Percentiles rank a stretch among this genome's conserved stretches.
phyloP scores from a whole-genome alignment of 2,329 filamentous ascomycete species.

The Nectriaceae sp. region DNA sequence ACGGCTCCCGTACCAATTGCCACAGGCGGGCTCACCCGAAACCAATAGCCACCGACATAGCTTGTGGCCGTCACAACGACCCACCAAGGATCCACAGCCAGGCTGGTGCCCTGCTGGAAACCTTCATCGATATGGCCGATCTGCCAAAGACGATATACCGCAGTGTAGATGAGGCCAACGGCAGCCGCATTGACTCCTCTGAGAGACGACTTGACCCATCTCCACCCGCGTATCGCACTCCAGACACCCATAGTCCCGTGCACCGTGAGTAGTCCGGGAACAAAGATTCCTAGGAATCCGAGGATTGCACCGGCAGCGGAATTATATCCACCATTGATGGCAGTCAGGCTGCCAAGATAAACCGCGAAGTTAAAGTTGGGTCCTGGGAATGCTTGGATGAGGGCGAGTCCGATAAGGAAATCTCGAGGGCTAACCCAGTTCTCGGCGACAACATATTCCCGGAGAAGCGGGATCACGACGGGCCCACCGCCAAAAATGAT shows the following conservation, averaged over 20 bases:
- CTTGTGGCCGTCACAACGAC: constrained; percentile 55
- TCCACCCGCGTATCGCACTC: constrained; percentile 47
- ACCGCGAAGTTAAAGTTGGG: constrained; percentile 56
- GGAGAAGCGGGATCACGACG: constrained; percentile 64
- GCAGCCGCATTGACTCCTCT: constrained; percentile 61
- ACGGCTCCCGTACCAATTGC: too few relatives aligned
- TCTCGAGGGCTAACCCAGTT: constrained; percentile 72
- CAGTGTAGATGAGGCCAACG: constrained; percentile 64
- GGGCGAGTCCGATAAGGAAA: constrained; percentile 71
- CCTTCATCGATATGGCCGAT: constrained; percentile 58
- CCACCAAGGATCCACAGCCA: constrained; percentile 64
- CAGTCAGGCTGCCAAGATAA: constrained; percentile 54
- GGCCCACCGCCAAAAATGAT: constrained; percentile 67
- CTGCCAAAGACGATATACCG: constrained; percentile 64
- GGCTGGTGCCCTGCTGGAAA: constrained; percentile 49
- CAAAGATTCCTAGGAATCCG: constrained; percentile 54
- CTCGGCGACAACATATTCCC: constrained; percentile 64
- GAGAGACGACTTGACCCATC: constrained; percentile 50
- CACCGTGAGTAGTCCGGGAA: constrained; percentile 49
- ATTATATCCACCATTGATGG: constrained; percentile 38
- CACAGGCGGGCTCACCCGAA: too few relatives aligned
- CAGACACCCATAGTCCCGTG: constrained; percentile 58
- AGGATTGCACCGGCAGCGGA: constrained; percentile 51
- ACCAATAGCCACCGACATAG: too few relatives aligned
- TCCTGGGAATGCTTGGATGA: constrained; percentile 68